Evolutionary conservation across 2,329 filamentous ascomycete genomes (phyloP).

Genomic region (Akanthomyces muscarius): DNA sequence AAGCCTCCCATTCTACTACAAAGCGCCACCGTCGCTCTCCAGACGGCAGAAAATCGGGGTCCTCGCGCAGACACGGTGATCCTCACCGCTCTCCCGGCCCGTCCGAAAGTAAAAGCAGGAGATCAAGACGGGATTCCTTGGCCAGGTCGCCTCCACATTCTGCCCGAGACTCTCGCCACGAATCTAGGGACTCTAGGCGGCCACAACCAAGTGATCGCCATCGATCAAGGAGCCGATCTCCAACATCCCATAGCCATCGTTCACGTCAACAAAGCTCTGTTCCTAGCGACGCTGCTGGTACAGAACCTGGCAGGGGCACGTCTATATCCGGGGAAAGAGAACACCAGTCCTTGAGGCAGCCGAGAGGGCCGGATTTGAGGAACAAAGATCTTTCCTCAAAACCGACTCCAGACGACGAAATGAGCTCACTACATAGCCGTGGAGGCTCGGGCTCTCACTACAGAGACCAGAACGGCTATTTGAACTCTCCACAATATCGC

Average conservation of each 20-base stretch:
- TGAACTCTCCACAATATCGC: slow-evolving; percentile 27
- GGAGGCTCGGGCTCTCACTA: slow-evolving; percentile 30
- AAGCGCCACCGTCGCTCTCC: slow-evolving; percentile 32
- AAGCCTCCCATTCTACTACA: slow-evolving; percentile 34
- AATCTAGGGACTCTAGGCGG: slow-evolving; percentile 25
- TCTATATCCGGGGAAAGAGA: slow-evolving; percentile 37
- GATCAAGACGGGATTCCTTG: slow-evolving; percentile 23
- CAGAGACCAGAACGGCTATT: slow-evolving; percentile 26
- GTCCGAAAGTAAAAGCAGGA: slow-evolving; percentile 21
- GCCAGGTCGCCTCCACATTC: slow-evolving; percentile 27
- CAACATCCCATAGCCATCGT: slow-evolving; percentile 21
- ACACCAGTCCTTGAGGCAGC: slow-evolving; percentile 29
- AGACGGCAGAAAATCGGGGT: slow-evolving; percentile 28
- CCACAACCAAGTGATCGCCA: slow-evolving; percentile 22
- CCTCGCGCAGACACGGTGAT: slow-evolving; percentile 29
- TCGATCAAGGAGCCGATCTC: slow-evolving; percentile 26
- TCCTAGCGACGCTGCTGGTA: slow-evolving; percentile 30
- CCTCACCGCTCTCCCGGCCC: slow-evolving; percentile 28
- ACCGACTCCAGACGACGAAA: slow-evolving; percentile 49
- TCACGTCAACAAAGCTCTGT: slow-evolving; percentile 13
- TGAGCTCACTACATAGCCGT: slow-evolving; percentile 42
- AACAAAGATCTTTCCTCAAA: slow-evolving; percentile 39
- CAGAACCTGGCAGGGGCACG: slow-evolving; percentile 33
- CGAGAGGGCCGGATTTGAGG: slow-evolving; percentile 28
- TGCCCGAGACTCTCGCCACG: slow-evolving; percentile 25